These are phyloP conservation scores for Mycena haematopus DNA, from an alignment of 768 basidiomycete genomes.

Conservation along the genomic window DNA sequence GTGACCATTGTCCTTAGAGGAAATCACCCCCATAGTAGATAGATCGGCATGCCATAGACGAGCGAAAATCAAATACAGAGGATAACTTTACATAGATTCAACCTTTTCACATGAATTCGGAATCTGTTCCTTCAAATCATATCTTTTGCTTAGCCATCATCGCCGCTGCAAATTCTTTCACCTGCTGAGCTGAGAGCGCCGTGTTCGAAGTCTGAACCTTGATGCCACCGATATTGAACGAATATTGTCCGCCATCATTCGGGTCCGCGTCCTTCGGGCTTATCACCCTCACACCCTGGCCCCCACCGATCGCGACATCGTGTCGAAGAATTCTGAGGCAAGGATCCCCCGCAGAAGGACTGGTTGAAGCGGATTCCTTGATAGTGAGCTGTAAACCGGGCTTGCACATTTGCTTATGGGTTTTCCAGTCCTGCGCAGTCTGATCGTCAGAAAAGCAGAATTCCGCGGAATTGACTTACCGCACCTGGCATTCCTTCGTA, in stretches of 20 bases:
- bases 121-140: too few relatives aligned
- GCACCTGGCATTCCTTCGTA: constrained; percentile 17
- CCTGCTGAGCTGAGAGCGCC: neutral
- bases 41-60: too few relatives aligned
- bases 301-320: constrained; percentile 2
- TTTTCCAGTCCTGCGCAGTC: constrained; percentile 11
- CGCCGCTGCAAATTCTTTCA: constrained; percentile 5
- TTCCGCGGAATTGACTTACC: neutral
- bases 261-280: neutral
- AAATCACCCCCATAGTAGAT: too few relatives aligned
- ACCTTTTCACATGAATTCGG: too few relatives aligned
- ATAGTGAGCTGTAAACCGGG: constrained; percentile 5
- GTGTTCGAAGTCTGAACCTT: constrained; percentile 6
- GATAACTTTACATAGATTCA: too few relatives aligned
- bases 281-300: neutral
- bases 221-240: constrained; percentile 8
- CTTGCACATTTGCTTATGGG: constrained; percentile 7
- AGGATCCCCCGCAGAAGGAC: neutral
- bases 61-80: too few relatives aligned
- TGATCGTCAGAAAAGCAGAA: neutral
- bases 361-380: neutral
- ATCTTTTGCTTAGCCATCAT: too few relatives aligned
- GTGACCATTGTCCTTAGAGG: too few relatives aligned
- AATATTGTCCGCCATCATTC: constrained; percentile 4
- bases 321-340: neutral